Conservation (phyloP, 2,329 filamentous ascomycete genomes). For the Fusarium chlamydosporum region DNA sequence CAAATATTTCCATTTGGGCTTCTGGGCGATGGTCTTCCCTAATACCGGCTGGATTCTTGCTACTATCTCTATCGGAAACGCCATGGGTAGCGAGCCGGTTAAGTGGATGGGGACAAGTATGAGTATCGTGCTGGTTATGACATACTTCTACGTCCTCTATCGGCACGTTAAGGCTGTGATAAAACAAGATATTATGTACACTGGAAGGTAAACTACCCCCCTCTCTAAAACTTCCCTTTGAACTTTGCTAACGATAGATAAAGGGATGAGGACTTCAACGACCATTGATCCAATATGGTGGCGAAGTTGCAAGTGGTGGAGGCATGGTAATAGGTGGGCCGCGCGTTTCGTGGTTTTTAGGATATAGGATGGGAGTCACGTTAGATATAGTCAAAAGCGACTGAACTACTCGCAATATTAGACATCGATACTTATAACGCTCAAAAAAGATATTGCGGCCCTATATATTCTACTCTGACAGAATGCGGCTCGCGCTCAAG, state of each 20-base stretch:
- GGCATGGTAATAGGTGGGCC: too few relatives aligned
- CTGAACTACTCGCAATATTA: background rate
- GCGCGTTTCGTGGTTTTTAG: background rate
- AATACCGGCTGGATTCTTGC: conserved; percentile 14
- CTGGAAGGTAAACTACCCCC: conserved; percentile 14
- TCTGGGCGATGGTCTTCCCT: conserved; percentile 14
- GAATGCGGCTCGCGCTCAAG: background rate
- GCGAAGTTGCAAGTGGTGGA: background rate
- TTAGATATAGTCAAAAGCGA: background rate
- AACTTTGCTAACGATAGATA: background rate
- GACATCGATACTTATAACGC: background rate
- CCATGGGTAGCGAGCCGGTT: conserved; percentile 3
- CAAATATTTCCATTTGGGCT: conserved; percentile 3
- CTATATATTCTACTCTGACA: background rate
- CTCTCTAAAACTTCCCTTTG: background rate
- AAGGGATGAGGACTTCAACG: conserved; percentile 16
- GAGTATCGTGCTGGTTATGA: conserved; percentile 12
- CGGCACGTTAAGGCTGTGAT: conserved; percentile 4
- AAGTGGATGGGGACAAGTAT: conserved; percentile 19
- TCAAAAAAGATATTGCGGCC: background rate
- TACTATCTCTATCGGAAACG: conserved; percentile 11
- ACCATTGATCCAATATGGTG: background rate
- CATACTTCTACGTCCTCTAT: conserved; percentile 17
- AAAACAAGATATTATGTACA: conserved; percentile 17
- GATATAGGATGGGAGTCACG: background rate